Conservation (phyloP, 169 alveolate species). For the Plasmodium sp. region DNA sequence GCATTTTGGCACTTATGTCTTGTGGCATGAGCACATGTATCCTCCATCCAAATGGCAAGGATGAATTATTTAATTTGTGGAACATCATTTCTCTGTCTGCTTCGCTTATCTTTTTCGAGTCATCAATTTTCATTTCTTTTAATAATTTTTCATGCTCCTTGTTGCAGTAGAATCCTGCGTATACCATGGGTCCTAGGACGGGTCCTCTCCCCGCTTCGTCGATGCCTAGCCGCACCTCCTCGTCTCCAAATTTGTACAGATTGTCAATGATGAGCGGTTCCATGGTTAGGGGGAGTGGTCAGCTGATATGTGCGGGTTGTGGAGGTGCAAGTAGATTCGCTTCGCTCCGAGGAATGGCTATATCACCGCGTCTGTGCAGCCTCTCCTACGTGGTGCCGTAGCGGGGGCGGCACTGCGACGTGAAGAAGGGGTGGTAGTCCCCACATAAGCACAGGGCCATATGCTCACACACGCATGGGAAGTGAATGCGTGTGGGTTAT, state of each 20-base stretch:
- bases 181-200: conserved; percentile 99
- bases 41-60: conserved; percentile 83
- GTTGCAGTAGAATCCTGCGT: conserved; percentile 95
- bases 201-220: conserved; percentile 99
- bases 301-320: neutral
- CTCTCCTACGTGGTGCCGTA: neutral
- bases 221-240: conserved; percentile 90
- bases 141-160: conserved; percentile 80
- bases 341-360: neutral
- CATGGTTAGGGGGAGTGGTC: neutral
- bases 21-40: conserved; percentile 87
- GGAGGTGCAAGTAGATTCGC: neutral
- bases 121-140: conserved; percentile 88
- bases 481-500: neutral
- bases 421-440: neutral
- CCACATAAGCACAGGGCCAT: neutral
- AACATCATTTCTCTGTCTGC: conserved; percentile 87
- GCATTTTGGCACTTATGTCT: conserved; percentile 90
- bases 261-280: conserved; percentile 62
- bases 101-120: conserved; percentile 91
- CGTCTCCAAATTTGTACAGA: conserved; percentile 59
- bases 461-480: neutral
- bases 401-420: neutral
- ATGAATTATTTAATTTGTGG: conserved; percentile 78
- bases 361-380: neutral